Evolutionary conservation across 2,329 filamentous ascomycete species (phyloP).

Genomic region (Paramyrothecium roridum): DNA sequence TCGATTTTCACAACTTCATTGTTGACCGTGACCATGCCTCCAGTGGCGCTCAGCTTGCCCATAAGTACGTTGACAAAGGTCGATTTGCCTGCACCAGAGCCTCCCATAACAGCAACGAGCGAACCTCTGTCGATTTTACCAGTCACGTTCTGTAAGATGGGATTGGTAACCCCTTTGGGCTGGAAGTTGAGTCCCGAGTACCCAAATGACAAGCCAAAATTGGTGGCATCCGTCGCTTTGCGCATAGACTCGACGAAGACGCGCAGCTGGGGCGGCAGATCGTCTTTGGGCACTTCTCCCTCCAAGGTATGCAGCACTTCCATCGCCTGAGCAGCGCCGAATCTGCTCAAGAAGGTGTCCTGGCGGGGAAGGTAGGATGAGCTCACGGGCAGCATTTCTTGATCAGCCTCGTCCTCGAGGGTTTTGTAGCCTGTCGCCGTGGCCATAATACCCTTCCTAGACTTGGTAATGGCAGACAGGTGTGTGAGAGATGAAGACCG

Average conservation of each 20-base stretch:
- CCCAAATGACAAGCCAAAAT: conserved; percentile 51
- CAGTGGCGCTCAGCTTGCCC: conserved; percentile 51
- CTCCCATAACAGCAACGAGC: conserved; percentile 58
- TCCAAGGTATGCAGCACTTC: conserved; percentile 22
- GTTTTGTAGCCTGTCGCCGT: conserved; percentile 30
- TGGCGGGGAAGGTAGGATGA: conserved; percentile 23
- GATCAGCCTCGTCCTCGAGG: conserved; percentile 28
- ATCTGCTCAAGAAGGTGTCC: conserved; percentile 25
- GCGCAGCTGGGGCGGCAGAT: conserved; percentile 33
- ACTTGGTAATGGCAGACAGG: conserved; percentile 12
- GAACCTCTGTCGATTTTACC: conserved; percentile 51
- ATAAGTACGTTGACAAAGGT: conserved; percentile 61
- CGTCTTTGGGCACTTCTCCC: conserved; percentile 9
- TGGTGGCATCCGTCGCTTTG: conserved; percentile 45
- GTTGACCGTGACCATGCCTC: conserved; percentile 50
- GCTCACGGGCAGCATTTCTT: conserved; percentile 31
- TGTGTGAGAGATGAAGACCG: conserved; percentile 10
- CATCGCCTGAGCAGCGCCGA: conserved; percentile 32
- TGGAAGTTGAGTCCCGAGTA: conserved; percentile 48
- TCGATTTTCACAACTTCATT: conserved; percentile 43
- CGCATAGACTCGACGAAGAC: conserved; percentile 51
- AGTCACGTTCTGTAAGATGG: conserved; percentile 50
- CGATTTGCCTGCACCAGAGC: conserved; percentile 56
- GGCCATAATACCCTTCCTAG: conserved; percentile 24
- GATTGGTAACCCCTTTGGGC: conserved; percentile 37